Evolutionary conservation across 2,329 filamentous ascomycete species (phyloP), one percentile per base, ranked within the genome.

Genomic region (Fonsecaea nubica): DNA sequence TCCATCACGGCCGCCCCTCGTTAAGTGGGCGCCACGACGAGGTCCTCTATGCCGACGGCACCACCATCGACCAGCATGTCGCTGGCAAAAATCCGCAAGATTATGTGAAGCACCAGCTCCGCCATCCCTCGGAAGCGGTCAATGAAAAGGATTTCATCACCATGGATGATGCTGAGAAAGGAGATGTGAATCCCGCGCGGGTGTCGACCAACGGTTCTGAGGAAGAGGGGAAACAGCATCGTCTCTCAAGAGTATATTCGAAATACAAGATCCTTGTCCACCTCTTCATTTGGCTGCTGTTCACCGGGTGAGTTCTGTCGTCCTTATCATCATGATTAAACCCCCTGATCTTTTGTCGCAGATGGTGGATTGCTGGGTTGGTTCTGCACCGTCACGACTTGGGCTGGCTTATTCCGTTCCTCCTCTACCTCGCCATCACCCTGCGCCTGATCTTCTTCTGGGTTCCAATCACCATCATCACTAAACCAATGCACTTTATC

Each of bases 371-470:
- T 70, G 88, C 90, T 6, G 87, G 89, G 62, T 80, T 94, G 56
- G 82, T 93, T 66, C 82, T 92, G 61, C 92, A 94, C 76, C 87
- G 87, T 66, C 87, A 92, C 74, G 87, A 92, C 74, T 84, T 85
- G 78, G 92, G 92, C 74, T 96, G 92, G 92, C 79, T 96, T 64
- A 86, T 93, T 58, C 92, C 93, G 0, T 95, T 96, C 79, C 83
- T 96, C 58, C 76, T 97, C 55, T 96, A 90, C 83, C 86, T 96
- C 54, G 84, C 82, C 71, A 88, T 96, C 72, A 87, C 86, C 10
- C 81, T 95, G 58, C 90, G 93, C 38, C 77, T 96, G 57, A 71
- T 96, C 75, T 90, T 90, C 76, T 87, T 91, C 79, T 88, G 92
- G 75, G 80, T 94, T 2, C 89, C 91, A 0, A 86, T 89, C 72